Evolutionary conservation across 169 alveolate genomes (phyloP).

Genomic region (Eimeria acervulina): DNA sequence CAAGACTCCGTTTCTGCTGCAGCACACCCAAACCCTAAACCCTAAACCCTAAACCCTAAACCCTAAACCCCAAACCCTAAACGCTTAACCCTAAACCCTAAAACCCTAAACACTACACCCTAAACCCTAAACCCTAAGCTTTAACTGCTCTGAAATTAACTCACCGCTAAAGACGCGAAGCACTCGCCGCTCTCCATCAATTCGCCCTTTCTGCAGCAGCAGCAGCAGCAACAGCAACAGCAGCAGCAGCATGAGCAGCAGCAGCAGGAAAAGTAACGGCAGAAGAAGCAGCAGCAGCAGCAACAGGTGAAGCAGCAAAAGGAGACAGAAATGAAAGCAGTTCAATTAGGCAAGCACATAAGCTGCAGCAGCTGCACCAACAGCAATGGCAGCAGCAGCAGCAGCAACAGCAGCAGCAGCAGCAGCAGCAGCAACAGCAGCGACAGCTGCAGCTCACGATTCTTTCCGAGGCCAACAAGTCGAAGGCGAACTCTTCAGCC

Average conservation of each 20-base stretch:
- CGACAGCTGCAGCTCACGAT: conserved; percentile 30
- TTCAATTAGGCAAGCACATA: too few relatives aligned
- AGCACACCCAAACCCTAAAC: neutral
- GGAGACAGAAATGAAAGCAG: too few relatives aligned
- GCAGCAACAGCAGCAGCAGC: conserved; percentile 31
- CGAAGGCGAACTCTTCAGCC: conserved; percentile 20
- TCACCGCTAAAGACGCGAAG: conserved; percentile 4
- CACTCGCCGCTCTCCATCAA: conserved; percentile 16
- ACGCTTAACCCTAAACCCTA: too few relatives aligned
- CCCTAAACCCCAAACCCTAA: neutral
- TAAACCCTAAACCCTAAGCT: conserved; percentile 46
- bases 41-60: conserved; percentile 22
- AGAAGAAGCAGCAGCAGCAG: neutral
- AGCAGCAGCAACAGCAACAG: conserved; percentile 1
- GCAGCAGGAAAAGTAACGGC: too few relatives aligned
- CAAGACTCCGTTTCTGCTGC: neutral
- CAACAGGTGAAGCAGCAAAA: neutral
- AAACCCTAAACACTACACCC: conserved; percentile 30
- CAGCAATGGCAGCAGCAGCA: neutral
- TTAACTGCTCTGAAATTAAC: neutral
- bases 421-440: conserved; percentile 35
- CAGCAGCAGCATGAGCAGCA: neutral
- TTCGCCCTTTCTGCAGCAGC: conserved; percentile 23
- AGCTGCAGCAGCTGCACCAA: conserved; percentile 12
- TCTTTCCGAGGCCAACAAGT: neutral